Evolutionary conservation across 768 basidiomycete species (phyloP), one percentile per base, ranked within the genome.

Genomic region (Phanerodontia chrysosporium): DNA sequence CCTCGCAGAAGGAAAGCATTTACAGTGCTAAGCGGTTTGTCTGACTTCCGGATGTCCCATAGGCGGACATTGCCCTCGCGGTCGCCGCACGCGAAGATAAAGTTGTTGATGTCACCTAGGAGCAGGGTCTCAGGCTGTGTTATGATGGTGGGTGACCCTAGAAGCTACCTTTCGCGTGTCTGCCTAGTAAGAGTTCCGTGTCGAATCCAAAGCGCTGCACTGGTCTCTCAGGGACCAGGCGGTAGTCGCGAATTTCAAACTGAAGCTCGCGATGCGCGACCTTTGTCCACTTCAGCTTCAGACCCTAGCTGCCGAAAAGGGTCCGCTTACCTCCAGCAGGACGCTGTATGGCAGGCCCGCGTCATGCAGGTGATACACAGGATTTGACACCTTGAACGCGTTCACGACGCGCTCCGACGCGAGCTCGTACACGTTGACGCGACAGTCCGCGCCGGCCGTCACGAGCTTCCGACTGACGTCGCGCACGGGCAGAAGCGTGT

Each of bases 161-260:
- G n/a, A 27, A 64, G 68, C 51, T 45, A 75, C 81, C 81, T 77
- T 76, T 80, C 51, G 75, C 71, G 48, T 69, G 81, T 52, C 78
- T 70, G 21, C 80, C 80, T 22, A 77, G 77, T 18, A 68, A 66
- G 32, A 74, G 74, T 5, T 60, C 57, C 10, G 70, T 65, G 16
- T 60, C 45, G 58, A 76, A 81, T 4, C 82, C 81, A 62, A 83
- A 83, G 29, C 78, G 69, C 49, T 75, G 70, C 22, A 74, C 76
- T 2, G 76, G 67, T 30, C 62, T 58, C 25, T 62, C 63, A 14
- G 76, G 74, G 12, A 75, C 72, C 35, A 70, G 57, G 18, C 81
- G 74, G 60, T 75, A 72, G 60, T 82, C 82, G 22, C 75, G 79
- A n/a, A 81, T 54, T 63, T 83, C 82, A 54, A 79, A 81, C 59